These are phyloP conservation scores for Polygonum aviculare DNA, from an alignment of 148 eudicot genomes.

Conservation along the genomic window DNA sequence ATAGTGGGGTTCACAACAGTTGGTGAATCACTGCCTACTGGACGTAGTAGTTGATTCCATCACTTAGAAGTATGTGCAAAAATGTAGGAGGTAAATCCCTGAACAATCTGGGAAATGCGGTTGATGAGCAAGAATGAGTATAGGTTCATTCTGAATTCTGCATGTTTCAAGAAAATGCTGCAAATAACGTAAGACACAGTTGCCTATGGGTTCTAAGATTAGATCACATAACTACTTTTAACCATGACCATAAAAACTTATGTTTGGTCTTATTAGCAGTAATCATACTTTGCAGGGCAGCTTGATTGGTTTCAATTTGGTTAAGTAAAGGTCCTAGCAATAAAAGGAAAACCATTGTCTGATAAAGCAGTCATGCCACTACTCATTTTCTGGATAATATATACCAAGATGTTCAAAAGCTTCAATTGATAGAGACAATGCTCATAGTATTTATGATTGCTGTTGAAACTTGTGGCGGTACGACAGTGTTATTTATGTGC, in stretches of 20 bases:
- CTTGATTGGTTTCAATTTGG: slow-evolving; percentile 66
- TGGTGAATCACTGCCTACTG: slow-evolving; percentile 60
- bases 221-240: neutral
- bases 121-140: neutral
- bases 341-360: slow-evolving; percentile 94
- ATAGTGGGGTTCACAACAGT: slow-evolving; percentile 31
- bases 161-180: neutral
- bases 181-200: too few species aligned
- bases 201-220: neutral
- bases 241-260: neutral
- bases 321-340: slow-evolving; percentile 61
- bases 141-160: neutral
- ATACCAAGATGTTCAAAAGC: slow-evolving; percentile 72
- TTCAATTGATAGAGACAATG: slow-evolving; percentile 30
- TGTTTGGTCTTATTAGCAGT: neutral
- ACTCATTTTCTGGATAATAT: slow-evolving; percentile 69
- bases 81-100: slow-evolving; percentile 2
- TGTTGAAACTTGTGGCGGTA: too few species aligned
- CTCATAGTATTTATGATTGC: too few species aligned
- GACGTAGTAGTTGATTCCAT: slow-evolving; percentile 72
- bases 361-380: slow-evolving; percentile 68
- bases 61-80: slow-evolving; percentile 34
- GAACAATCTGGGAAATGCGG: neutral
- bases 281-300: neutral
- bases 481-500: too few species aligned